phyloP scores from a whole-genome alignment of 768 basidiomycete genomes.

The Favolaschia claudopus region DNA sequence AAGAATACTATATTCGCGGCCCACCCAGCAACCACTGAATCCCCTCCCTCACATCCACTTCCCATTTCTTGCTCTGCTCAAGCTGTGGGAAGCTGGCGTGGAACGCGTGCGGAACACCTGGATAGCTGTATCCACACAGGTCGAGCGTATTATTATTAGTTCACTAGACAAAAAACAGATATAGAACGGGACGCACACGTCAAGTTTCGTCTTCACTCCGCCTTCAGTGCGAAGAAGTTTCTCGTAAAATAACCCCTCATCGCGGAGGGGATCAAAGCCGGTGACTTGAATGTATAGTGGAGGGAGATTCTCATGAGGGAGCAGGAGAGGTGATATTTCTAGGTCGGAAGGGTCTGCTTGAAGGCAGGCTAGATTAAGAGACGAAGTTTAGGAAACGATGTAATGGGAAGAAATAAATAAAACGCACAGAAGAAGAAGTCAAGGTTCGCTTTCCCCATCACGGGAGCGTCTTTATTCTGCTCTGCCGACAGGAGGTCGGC shows the following conservation, averaged over 20 bases:
- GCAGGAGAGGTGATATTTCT: slow-evolving; percentile 28
- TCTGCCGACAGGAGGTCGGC: slow-evolving; percentile 29
- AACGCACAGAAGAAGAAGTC: slow-evolving; percentile 4
- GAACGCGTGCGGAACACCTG: slow-evolving; percentile 34
- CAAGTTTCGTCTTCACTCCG: slow-evolving; percentile 30
- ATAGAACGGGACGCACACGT: too few relatives aligned
- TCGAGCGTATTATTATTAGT: background rate
- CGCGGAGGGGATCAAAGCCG: slow-evolving; percentile 34
- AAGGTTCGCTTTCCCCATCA: slow-evolving; percentile 8
- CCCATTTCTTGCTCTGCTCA: slow-evolving; percentile 12
- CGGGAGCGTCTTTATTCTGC: slow-evolving; percentile 25
- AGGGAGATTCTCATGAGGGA: slow-evolving; percentile 27
- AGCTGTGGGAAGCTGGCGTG: slow-evolving; percentile 17
- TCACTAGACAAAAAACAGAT: background rate
- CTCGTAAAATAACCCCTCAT: slow-evolving; percentile 37
- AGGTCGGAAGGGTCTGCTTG: background rate
- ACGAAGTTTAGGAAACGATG: background rate
- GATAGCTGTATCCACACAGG: slow-evolving; percentile 27
- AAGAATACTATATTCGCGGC: background rate
- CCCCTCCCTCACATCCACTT: slow-evolving; percentile 24
- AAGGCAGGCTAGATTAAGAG: background rate
- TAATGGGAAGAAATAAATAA: background rate
- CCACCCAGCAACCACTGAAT: slow-evolving; percentile 29
- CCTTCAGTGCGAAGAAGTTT: slow-evolving; percentile 29
- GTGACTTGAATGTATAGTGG: slow-evolving; percentile 33